These are phyloP conservation scores for Syzygium jambos DNA, from an alignment of 345 rosid genomes.

Conservation along the genomic window DNA sequence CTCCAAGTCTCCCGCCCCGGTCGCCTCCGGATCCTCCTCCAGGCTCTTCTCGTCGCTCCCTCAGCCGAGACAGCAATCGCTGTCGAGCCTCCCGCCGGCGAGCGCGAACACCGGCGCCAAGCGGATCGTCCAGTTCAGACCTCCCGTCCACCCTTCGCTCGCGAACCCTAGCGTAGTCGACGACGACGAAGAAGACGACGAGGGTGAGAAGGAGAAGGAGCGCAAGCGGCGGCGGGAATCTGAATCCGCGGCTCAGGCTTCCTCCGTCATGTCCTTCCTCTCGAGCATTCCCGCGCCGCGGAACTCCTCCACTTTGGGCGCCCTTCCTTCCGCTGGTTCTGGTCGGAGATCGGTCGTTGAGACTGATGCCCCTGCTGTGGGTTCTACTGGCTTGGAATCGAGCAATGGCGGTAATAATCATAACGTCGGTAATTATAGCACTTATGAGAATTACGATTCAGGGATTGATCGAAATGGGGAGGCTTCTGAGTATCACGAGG, in stretches of 20 bases:
- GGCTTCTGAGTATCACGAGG: constrained; percentile 17
- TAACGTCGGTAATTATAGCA: background rate
- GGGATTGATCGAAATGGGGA: constrained; percentile 19
- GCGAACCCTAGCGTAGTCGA: constrained; percentile 17
- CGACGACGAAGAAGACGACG: constrained; percentile 36
- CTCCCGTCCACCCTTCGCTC: constrained; percentile 31
- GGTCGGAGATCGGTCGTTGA: constrained; percentile 65
- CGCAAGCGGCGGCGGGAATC: constrained; percentile 31
- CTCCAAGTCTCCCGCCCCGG: background rate
- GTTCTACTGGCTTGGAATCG: background rate
- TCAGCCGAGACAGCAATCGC: constrained; percentile 1
- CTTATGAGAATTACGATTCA: constrained; percentile 15
- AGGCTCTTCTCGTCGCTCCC: constrained; percentile 7
- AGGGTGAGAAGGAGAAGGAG: constrained; percentile 38
- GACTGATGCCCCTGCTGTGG: constrained; percentile 14
- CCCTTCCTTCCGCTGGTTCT: constrained; percentile 40
- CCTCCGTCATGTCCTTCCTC: constrained; percentile 59
- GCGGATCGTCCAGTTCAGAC: constrained; percentile 69
- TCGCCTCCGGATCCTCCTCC: background rate
- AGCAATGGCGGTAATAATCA: constrained; percentile 6
- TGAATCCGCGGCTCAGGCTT: constrained; percentile 7
- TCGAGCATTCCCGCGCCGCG: constrained; percentile 76
- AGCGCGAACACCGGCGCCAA: constrained; percentile 10
- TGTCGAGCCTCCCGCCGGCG: background rate
- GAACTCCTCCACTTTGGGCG: constrained; percentile 57